phyloP scores from a whole-genome alignment of 768 basidiomycete genomes.

The Russula compacta region DNA sequence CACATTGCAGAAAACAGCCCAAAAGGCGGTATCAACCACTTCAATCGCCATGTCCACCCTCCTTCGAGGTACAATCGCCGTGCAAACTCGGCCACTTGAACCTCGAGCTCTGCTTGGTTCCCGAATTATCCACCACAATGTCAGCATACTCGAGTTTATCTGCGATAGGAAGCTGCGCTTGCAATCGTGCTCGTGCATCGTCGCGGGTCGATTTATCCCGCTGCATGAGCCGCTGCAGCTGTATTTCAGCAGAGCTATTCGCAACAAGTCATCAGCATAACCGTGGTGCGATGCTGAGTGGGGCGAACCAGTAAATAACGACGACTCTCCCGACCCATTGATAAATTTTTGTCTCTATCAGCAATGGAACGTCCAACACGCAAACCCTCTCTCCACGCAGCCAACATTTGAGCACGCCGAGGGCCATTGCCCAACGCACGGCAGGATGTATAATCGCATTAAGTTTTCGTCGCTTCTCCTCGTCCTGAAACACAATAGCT shows the following conservation, averaged over 20 bases:
- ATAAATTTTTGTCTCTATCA: constrained; percentile 85
- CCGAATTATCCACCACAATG: constrained; percentile 82
- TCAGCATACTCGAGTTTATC: constrained; percentile 83
- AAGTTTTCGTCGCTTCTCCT: constrained; percentile 55
- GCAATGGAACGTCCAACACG: constrained; percentile 82
- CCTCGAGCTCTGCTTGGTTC: constrained; percentile 58
- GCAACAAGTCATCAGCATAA: background rate
- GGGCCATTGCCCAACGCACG: constrained; percentile 70
- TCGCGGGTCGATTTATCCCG: constrained; percentile 59
- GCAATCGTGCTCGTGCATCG: constrained; percentile 66
- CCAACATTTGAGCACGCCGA: constrained; percentile 63
- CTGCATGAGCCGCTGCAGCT: constrained; percentile 71
- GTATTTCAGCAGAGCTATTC: constrained; percentile 70
- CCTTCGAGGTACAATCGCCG: constrained; percentile 33
- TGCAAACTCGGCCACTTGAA: constrained; percentile 40
- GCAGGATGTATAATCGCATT: constrained; percentile 89
- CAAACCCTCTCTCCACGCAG: constrained; percentile 67
- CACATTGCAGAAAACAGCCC: constrained; percentile 41
- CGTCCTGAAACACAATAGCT: constrained; percentile 74
- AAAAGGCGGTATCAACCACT: constrained; percentile 50
- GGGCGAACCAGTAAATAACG: constrained; percentile 82
- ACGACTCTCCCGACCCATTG: constrained; percentile 75
- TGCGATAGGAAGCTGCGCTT: constrained; percentile 71
- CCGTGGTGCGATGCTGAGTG: background rate
- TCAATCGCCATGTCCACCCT: constrained; percentile 53